A percentile compares a stretch with the other conserved stretches of the same genome.
These are phyloP conservation scores for Chenopodium berlandieri DNA, from an alignment of 148 eudicot species.

Conservation along the genomic window DNA sequence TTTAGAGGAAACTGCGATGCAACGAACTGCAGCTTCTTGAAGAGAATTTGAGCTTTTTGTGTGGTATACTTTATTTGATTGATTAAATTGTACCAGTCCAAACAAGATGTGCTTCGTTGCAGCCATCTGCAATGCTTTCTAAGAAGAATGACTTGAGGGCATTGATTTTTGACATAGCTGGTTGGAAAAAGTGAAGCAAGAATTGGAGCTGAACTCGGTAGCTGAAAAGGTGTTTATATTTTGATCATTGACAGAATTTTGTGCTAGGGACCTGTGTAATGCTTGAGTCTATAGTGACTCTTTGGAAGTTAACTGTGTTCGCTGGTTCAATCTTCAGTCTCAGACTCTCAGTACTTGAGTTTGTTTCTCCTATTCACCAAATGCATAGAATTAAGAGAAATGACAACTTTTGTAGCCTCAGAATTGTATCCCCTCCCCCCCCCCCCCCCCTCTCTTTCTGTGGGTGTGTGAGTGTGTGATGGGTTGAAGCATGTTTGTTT, in stretches of 20 bases:
- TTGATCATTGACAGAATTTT: neutral
- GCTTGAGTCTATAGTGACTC: neutral
- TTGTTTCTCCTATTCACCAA: neutral
- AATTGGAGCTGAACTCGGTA: neutral
- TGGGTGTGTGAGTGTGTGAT: neutral
- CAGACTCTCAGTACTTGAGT: neutral
- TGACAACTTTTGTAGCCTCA: neutral
- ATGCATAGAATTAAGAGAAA: neutral
- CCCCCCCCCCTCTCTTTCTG: neutral
- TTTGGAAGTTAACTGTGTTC: neutral
- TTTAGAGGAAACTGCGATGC: neutral
- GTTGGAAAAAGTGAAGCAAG: neutral
- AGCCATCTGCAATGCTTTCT: neutral
- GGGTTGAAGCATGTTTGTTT: neutral
- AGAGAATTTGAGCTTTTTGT: neutral
- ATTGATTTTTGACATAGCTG: neutral
- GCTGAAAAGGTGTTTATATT: neutral
- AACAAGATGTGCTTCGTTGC: neutral
- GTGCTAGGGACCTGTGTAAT: neutral
- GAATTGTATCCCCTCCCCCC: neutral
- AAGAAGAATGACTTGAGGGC: neutral
- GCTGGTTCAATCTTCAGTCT: neutral
- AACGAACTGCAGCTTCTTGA: neutral
- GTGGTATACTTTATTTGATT: neutral
- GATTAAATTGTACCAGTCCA: neutral